Base-by-base conservation (phyloP, 495 filamentous ascomycete genomes). In the Darksidea phi region DNA sequence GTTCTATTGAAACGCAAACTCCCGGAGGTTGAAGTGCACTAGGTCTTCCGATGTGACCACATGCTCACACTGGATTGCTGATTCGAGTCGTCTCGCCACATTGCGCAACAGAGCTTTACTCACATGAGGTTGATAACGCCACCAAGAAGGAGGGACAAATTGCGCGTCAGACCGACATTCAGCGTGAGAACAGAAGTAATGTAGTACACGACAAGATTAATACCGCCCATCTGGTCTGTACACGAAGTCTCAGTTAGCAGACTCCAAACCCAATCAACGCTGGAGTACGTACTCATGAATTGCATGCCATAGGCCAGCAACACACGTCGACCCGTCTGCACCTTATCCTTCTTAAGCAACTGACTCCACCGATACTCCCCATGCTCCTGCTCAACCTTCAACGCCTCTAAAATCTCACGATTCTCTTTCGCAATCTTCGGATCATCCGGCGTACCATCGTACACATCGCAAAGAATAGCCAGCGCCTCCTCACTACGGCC, bases 281-380 rank as follows among this genome's bases (percentile, higher is more conserved):
- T 32, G 28, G n/a, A n/a, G 10, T 32, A 32, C 28, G 28, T 32
- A 32, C 28, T 71, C 70, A 73, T 72, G 61, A 72, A 73, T 41
- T 73, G 71, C 70, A 72, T 72, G 24, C 71, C 71, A 42, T 72
- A 79, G 0, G 81, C 80, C 8, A 85, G 74, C 41, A 79, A 53
- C 20, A 82, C 77, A 41, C 82, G 72, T 51, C 74, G 60, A 24
- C 81, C 73, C 28, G 82, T 81, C 64, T 81, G 77, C 21, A 81
- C 72, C 51, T 78, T 75, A 49, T 83, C 79, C 43, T 72, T 71
- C 65, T 76, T 76, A 38, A 85, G 73, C n/a, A 82, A 60, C 55
- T 79, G 71, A 0, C 65, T 67, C 75, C 75, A 80, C 26, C 69
- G 69, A 64, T 80, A 63, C 37, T 56, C 59, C 26, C 59, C 53